Base-by-base conservation (phyloP, 805 yeast genomes). In the Saccharomyces jurei region DNA sequence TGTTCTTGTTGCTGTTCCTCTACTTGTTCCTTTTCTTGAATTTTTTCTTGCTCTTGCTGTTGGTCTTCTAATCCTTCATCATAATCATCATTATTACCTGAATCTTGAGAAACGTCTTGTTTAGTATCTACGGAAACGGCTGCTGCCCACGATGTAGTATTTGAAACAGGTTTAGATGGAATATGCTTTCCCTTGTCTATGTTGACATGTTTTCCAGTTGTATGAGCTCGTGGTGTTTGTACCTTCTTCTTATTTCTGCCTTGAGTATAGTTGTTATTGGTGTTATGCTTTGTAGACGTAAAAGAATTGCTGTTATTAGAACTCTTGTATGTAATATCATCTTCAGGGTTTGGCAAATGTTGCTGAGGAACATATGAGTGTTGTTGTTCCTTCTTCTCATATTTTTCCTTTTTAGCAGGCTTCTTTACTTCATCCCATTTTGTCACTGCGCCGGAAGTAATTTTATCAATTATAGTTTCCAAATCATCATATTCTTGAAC, bases 371-470 rank as follows among this genome's bases (percentile, higher is more conserved):
- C 44, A 48, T 52, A 22, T 31, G 26, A n/a, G 47, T 50, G 46
- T 50, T 48, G 52, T 52, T 61, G 62, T 51, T 64, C 64, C 48
- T 58, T 55, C 50, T 60, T 58, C 50, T 63, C 73, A 73, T 75
- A 68, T 68, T 75, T 74, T 71, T 81, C 73, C 78, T 80, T 81
- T 70, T 84, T 86, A 49, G 79, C 64, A 29, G 78, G 78, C 63
- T 76, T 87, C 71, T 84, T 84, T 59, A 89, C 96, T 63, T 91
- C 94, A 68, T 89, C 97, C 97, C 98, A 92, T 72, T 87, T 89
- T 61, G 86, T 79, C 41, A 89, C 95, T 64, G 87, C 86, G 60
- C 96, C 96, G 58, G 89, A 87, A 54, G 95, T 84, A 71, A 94
- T 91, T 70, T 89, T 84, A 66, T 86, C 91, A 59, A 89, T 85